phyloP scores from a whole-genome alignment of 2,329 filamentous ascomycete species.

The Xylaria multiplex region DNA sequence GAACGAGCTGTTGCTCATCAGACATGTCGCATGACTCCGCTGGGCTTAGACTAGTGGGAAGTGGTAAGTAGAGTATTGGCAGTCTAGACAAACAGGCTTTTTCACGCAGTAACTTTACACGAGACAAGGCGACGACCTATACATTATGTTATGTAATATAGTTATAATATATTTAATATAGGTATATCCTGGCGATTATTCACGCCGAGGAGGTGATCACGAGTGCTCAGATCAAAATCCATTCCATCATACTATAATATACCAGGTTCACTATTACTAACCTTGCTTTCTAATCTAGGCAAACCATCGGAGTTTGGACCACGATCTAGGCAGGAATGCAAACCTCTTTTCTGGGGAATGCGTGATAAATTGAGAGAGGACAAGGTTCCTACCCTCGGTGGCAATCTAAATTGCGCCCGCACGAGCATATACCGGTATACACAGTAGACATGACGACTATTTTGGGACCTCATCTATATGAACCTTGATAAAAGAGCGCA shows the following conservation, averaged over 20 bases:
- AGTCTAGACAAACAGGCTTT: slow-evolving; percentile 1
- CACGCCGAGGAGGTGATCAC: background rate
- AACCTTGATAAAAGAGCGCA: background rate
- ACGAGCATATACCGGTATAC: background rate
- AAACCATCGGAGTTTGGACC: background rate
- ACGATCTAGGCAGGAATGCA: slow-evolving; percentile 2
- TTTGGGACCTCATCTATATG: background rate
- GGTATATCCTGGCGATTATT: background rate
- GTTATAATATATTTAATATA: background rate
- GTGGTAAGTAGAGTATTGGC: background rate
- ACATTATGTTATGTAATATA: background rate
- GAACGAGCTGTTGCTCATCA: background rate
- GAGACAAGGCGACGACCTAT: too few relatives aligned
- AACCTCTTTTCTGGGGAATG: slow-evolving; percentile 3
- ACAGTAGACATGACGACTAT: background rate
- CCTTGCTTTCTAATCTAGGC: background rate
- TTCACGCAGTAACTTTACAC: background rate
- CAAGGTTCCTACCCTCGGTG: slow-evolving; percentile 1
- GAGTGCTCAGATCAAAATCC: slow-evolving; percentile 4
- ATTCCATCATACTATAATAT: background rate
- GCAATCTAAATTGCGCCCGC: background rate
- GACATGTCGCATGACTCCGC: slow-evolving; percentile 4
- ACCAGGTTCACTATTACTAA: too few relatives aligned
- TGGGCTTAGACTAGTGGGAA: background rate
- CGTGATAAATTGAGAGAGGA: slow-evolving; percentile 6